Conservation (phyloP, 352 stramenopile genomes). For the Blastocystis sp. region DNA sequence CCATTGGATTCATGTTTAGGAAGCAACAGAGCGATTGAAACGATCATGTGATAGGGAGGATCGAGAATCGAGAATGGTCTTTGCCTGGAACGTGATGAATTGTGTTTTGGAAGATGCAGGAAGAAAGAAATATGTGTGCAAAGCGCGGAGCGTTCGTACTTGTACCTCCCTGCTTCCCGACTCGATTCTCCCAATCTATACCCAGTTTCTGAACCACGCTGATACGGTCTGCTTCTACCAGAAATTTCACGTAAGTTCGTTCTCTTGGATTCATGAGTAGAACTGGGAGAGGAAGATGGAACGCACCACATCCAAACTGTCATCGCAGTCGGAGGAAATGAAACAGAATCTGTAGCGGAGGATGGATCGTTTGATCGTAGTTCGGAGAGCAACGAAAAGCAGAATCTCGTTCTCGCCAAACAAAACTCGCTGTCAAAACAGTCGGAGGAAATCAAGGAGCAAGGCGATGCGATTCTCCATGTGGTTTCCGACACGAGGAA, state of each 20-base stretch:
- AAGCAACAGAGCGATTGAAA: not conserved
- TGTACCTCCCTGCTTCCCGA: not conserved
- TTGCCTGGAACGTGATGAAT: conserved; percentile 16
- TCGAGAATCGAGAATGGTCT: not conserved
- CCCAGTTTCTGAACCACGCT: not conserved
- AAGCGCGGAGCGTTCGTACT: not conserved
- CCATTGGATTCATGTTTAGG: not conserved
- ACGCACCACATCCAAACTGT: not conserved
- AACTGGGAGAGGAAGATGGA: conserved; percentile 10
- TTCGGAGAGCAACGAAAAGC: not conserved
- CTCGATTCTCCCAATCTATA: not conserved
- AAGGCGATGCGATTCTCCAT: not conserved
- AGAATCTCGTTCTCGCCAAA: not conserved
- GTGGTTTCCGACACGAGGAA: not conserved
- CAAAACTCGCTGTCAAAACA: not conserved
- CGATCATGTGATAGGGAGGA: not conserved
- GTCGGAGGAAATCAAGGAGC: not conserved
- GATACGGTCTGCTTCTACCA: not conserved
- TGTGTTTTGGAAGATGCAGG: not conserved
- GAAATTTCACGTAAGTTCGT: not conserved
- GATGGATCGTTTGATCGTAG: not conserved
- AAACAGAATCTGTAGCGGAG: not conserved
- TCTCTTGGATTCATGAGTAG: not conserved
- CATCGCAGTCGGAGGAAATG: not conserved
- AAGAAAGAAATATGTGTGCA: conserved; percentile 3